Evolutionary conservation across 2,329 filamentous ascomycete genomes (phyloP).

Genomic region (Aspergillus sp.): DNA sequence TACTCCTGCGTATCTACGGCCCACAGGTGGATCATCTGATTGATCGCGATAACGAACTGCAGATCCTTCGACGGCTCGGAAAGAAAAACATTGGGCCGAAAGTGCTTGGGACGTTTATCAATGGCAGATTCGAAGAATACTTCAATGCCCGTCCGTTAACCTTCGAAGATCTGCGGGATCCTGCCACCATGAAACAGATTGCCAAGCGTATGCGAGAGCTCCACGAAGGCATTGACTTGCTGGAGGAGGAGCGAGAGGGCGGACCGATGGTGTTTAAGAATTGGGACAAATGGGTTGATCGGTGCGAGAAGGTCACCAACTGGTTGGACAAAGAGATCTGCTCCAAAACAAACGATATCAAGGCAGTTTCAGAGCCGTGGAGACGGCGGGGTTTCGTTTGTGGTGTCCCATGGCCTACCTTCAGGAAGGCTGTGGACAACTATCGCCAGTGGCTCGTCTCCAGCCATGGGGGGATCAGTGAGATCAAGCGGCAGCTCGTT

Average conservation of each 20-base stretch:
- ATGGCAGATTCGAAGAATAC: conserved; percentile 94
- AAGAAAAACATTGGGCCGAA: conserved; percentile 92
- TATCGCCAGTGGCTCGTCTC: conserved; percentile 74
- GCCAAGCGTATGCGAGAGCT: conserved; percentile 97
- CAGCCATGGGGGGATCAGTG: conserved; percentile 66
- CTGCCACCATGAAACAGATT: conserved; percentile 85
- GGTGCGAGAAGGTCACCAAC: conserved; percentile 53
- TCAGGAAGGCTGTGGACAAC: conserved; percentile 70
- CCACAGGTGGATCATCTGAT: conserved; percentile 95
- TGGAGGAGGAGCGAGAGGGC: conserved; percentile 71
- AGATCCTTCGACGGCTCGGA: conserved; percentile 79
- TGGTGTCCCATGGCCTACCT: conserved; percentile 77
- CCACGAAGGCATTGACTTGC: conserved; percentile 86
- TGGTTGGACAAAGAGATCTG: conserved; percentile 61
- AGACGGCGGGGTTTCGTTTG: conserved; percentile 73
- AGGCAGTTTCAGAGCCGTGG: conserved; percentile 56
- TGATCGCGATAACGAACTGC: conserved; percentile 84
- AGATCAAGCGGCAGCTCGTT: conserved; percentile 72
- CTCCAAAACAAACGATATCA: conserved; percentile 43
- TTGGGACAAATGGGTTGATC: conserved; percentile 88
- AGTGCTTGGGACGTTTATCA: conserved; percentile 85
- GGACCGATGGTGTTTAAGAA: conserved; percentile 87
- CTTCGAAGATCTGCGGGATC: conserved; percentile 70
- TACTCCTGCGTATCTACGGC: conserved; percentile 89
- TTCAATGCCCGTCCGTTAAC: conserved; percentile 83